Conservation (phyloP, 495 filamentous ascomycete genomes). For the Evernia prunastri region DNA sequence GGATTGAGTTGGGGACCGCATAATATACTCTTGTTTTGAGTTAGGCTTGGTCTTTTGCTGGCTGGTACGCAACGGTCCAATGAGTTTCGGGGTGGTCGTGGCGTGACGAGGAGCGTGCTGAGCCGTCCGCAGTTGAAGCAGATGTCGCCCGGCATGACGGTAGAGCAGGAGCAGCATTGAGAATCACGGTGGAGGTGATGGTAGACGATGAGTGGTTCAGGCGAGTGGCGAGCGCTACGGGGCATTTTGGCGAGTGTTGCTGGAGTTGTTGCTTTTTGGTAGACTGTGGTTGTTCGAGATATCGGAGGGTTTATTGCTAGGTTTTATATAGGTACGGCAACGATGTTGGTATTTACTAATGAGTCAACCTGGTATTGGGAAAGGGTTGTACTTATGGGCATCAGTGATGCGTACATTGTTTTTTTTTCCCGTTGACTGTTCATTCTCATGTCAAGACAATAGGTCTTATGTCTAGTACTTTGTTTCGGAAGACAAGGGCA, state of each 20-base stretch:
- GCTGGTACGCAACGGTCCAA: neutral
- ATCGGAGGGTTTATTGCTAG: neutral
- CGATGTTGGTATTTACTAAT: neutral
- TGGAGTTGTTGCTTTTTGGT: neutral
- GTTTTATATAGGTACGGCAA: too few relatives aligned
- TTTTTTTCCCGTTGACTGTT: neutral
- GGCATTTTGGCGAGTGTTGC: neutral
- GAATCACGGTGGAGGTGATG: neutral
- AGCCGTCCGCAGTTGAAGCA: constrained; percentile 14
- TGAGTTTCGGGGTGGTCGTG: neutral
- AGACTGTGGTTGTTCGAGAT: neutral
- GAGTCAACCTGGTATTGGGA: neutral
- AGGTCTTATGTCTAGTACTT: neutral
- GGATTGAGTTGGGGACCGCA: neutral
- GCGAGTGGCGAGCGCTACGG: neutral
- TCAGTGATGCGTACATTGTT: neutral
- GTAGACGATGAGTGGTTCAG: neutral
- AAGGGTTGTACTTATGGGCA: neutral
- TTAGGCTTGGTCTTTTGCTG: neutral
- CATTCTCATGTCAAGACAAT: neutral
- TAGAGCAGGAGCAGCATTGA: neutral
- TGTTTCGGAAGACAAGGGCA: neutral
- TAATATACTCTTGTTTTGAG: neutral
- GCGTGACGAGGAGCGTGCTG: neutral
- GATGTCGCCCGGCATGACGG: constrained; percentile 10